Evolutionary conservation across 2,329 filamentous ascomycete species (phyloP), one percentile per base, ranked within the genome.

Genomic region (Fusarium paranaense): DNA sequence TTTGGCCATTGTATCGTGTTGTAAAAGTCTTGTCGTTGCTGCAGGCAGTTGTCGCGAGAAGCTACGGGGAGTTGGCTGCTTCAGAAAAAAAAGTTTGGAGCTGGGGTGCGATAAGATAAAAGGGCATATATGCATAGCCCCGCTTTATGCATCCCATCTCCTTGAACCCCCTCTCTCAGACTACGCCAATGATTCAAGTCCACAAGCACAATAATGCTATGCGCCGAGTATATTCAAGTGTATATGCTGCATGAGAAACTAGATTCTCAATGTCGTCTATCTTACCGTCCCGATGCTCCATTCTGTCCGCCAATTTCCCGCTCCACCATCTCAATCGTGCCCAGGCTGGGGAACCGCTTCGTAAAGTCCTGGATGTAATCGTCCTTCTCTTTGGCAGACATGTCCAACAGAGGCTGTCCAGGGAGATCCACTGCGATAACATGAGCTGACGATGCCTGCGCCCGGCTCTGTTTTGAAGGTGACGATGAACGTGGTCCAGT

Each of bases 251-350:
- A 67, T 62, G 64, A 40, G 37, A 66, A 57, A 50, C 66, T 73
- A 73, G 33, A 71, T 69, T 66, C 59, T 56, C 30, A 50, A 59
- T 57, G 58, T 20, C 33, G 45, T 64, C 50, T 57, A 54, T 64
- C 62, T 76, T 66, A 79, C 70, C 75, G 76, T 70, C 70, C 68
- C 25, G 73, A 65, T 38, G 70, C 71, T 83, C 78, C 87, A 25
- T 70, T 66, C 14, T 74, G 78, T n/a, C 74, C 73, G 38, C 70
- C 73, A 52, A 84, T 80, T 62, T 89, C 93, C 69, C 91, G 90
- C 84, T 97, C 94, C n/a, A 95, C 93, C 91, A 96, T 94, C 85
- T 98, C 95, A 76, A 98, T 90, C 11, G 94, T 90, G 65, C 91
- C 92, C 67, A 98, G 85, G 80, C 93, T 97, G 1, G 96, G 96